Evolutionary conservation across 2,329 filamentous ascomycete species (phyloP).

Genomic region (Scleromitrula shiraiana): DNA sequence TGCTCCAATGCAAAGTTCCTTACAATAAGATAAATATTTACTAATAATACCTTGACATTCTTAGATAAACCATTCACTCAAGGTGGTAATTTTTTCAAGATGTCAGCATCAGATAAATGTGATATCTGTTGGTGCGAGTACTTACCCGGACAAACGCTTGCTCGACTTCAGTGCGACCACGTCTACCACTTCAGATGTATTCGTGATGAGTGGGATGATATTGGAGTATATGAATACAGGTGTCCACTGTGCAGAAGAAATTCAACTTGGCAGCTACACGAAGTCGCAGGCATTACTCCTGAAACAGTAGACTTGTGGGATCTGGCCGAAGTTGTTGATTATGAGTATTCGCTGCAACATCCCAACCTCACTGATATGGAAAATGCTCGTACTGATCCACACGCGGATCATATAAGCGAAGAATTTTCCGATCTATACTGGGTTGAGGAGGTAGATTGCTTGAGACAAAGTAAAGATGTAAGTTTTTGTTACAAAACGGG

Average conservation of each 20-base stretch:
- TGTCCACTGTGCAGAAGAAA: slow-evolving; percentile 9
- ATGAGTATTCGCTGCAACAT: neutral
- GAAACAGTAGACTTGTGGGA: slow-evolving; percentile 15
- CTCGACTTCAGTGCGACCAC: slow-evolving; percentile 15
- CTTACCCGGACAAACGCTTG: neutral
- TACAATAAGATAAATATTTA: no score
- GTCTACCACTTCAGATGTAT: slow-evolving; percentile 13
- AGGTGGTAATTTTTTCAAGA: no score
- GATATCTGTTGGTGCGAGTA: slow-evolving; percentile 9
- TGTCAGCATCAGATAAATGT: slow-evolving; percentile 4
- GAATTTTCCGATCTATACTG: neutral
- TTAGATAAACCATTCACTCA: neutral
- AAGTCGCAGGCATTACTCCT: slow-evolving; percentile 6
- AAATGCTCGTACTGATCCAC: neutral
- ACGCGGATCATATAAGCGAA: no score
- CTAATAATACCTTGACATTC: no score
- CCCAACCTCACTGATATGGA: neutral
- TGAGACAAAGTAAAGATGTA: neutral
- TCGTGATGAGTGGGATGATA: slow-evolving; percentile 7
- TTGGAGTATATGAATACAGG: slow-evolving; percentile 2
- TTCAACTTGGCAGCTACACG: neutral
- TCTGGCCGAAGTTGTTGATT: neutral
- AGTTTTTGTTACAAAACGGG: no score
- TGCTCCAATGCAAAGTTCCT: no score
- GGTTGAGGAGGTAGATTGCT: neutral